Evolutionary conservation across 331 rosid genomes (phyloP), one percentile per base, ranked within the genome.

Genomic region (Erythrophleum ivorense): DNA sequence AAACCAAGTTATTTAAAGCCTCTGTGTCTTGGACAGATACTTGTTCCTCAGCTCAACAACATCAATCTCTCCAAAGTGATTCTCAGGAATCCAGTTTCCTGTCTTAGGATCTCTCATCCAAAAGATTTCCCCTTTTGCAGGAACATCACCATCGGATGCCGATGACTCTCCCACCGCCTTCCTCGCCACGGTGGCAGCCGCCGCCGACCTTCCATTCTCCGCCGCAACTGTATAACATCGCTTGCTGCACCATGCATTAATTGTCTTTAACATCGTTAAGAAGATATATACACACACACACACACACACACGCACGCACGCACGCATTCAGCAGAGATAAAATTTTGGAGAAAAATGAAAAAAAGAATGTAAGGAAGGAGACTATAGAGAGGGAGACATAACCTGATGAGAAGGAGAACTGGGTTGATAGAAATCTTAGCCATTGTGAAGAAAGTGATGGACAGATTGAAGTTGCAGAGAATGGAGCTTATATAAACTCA

Each of bases 21-120:
- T 63, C 1, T 75, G 73, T 8, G 73, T 69, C 5, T 88, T 81
- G 85, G 86, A 16, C 14, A 87, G 89, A 71, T 87, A 76, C 89
- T 85, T 89, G 75, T 87, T 77, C 82, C 98, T 84, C 40, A 75
- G 81, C 2, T 92, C 91, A 0, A 75, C 91, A 46, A 49, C 91
- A 83, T 94, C 86, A 73, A 78, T 49, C 9, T 88, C 85, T 0
- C 31, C 92, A 67, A 90, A 87, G 50, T 85, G 90, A 78, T 34
- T 86, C 89, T 94, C 94, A 2, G 97, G 95, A 80, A 90, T 81
- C 97, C 95, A 92, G 78, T 90, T 85, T 59, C 94, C 97, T 7
- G 84, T 90, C 82, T 85, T 89, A 0, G 92, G 92, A 88, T 91
- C 90, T 83, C 88, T 91, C 97, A 91, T 92, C 98, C 97, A 94